Percentiles rank a stretch among this genome's conserved stretches.
These are phyloP conservation scores for Phytophthora colocasiae DNA, from an alignment of 352 stramenopile genomes.

Conservation along the genomic window DNA sequence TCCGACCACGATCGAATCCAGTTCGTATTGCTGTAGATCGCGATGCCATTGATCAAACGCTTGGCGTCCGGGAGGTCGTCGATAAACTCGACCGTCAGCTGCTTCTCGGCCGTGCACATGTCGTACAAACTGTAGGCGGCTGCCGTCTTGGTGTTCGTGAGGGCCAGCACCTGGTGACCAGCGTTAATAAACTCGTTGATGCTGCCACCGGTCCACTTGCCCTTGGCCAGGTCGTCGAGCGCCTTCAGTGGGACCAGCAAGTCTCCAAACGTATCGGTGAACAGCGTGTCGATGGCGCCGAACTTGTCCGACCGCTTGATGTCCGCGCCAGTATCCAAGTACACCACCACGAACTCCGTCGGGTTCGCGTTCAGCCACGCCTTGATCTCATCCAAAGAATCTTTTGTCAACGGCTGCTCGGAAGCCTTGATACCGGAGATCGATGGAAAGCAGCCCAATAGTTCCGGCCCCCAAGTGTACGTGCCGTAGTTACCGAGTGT, in stretches of 20 bases:
- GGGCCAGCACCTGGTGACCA: slow-evolving; percentile 48
- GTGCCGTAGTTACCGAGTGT: slow-evolving; percentile 53
- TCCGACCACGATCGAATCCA: slow-evolving; percentile 60
- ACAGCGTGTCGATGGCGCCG: slow-evolving; percentile 43
- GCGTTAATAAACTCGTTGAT: slow-evolving; percentile 52
- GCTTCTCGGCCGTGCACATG: slow-evolving; percentile 47
- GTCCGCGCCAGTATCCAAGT: slow-evolving; percentile 61
- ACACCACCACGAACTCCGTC: slow-evolving; percentile 61
- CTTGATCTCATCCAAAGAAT: slow-evolving; percentile 56
- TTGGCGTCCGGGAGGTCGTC: slow-evolving; percentile 43
- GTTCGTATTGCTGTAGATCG: slow-evolving; percentile 59
- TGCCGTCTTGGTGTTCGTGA: slow-evolving; percentile 52
- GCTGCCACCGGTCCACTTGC: slow-evolving; percentile 45
- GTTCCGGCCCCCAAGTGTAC: slow-evolving; percentile 51
- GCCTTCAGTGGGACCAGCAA: slow-evolving; percentile 45
- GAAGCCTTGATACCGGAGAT: slow-evolving; percentile 65
- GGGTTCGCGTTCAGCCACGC: slow-evolving; percentile 58
- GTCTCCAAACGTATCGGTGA: slow-evolving; percentile 58
- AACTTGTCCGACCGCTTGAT: slow-evolving; percentile 45
- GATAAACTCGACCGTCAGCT: slow-evolving; percentile 50
- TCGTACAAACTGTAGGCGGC: slow-evolving; percentile 45
- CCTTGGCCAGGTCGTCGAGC: slow-evolving; percentile 43
- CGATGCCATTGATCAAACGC: slow-evolving; percentile 46
- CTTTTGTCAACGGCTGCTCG: slow-evolving; percentile 48
- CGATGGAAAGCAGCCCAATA: slow-evolving; percentile 72